A percentile compares a stretch with the other conserved stretches of the same genome.
Evolutionary conservation across 257 asterid genomes (phyloP).

Genomic region (Solanum medicagineum): DNA sequence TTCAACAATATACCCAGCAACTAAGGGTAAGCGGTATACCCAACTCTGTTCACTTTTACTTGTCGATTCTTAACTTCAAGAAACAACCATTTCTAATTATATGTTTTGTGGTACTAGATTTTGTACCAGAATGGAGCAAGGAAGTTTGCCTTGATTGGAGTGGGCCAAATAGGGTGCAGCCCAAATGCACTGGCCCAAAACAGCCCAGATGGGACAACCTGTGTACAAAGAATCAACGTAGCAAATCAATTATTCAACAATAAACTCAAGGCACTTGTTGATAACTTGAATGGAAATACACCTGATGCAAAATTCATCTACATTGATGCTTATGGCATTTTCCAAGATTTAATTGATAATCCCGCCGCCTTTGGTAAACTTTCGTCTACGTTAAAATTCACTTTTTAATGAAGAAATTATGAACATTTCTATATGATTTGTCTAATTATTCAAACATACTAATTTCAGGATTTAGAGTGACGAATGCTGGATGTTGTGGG

Average conservation of each 20-base stretch:
- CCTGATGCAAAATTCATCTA: slow-evolving; percentile 10
- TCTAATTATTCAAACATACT: not conserved
- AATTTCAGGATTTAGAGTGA: slow-evolving; percentile 9
- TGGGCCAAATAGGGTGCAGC: slow-evolving; percentile 20
- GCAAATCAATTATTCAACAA: slow-evolving; percentile 10
- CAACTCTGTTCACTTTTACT: not conserved
- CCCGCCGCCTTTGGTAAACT: slow-evolving; percentile 15
- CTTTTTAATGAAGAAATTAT: too few species aligned
- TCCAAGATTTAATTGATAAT: slow-evolving; percentile 15
- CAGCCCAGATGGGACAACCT: slow-evolving; percentile 9
- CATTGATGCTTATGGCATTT: slow-evolving; percentile 14
- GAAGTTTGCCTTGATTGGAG: slow-evolving; percentile 6
- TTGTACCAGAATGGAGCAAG: slow-evolving; percentile 21
- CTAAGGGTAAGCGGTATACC: slow-evolving; percentile 3
- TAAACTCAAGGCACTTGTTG: slow-evolving; percentile 12
- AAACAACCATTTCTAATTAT: not conserved
- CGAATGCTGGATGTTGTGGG: slow-evolving; percentile 22
- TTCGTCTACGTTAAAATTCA: not conserved
- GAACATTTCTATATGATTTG: not conserved
- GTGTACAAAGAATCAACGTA: slow-evolving; percentile 9
- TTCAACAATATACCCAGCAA: slow-evolving; percentile 33
- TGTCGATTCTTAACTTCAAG: not conserved
- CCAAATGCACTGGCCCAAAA: slow-evolving; percentile 15
- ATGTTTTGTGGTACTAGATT: not conserved
- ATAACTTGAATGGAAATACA: not conserved